phyloP scores from a whole-genome alignment of 306 rosid species.

The Ormosia emarginata region DNA sequence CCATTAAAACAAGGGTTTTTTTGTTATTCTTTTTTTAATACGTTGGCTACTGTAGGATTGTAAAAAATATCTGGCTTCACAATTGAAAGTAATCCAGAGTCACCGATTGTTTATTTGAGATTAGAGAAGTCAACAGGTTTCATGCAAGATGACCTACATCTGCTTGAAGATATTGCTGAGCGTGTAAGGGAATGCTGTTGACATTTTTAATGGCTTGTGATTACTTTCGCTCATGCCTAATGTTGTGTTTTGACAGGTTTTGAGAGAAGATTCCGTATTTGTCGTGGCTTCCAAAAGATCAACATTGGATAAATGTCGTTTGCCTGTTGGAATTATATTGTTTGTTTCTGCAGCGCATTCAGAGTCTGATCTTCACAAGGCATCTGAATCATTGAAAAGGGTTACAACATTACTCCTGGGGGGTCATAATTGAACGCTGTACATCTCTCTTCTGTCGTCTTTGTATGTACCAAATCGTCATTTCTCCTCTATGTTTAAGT shows the following conservation, averaged over 20 bases:
- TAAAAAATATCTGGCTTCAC: slow-evolving; percentile 55
- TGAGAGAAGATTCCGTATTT: slow-evolving; percentile 73
- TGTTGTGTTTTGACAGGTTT: slow-evolving; percentile 42
- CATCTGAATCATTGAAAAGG: slow-evolving; percentile 66
- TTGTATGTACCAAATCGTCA: background rate
- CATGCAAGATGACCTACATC: slow-evolving; percentile 47
- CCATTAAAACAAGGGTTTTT: background rate
- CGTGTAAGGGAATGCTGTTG: slow-evolving; percentile 48
- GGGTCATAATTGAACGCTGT: slow-evolving; percentile 34
- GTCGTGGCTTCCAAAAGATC: slow-evolving; percentile 74
- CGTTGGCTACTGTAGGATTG: slow-evolving; percentile 61
- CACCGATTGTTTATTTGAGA: slow-evolving; percentile 82
- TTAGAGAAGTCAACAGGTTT: slow-evolving; percentile 75
- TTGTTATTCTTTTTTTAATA: background rate
- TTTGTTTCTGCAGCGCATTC: slow-evolving; percentile 83
- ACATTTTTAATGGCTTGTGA: background rate
- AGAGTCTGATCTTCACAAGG: slow-evolving; percentile 72
- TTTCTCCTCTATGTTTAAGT: background rate
- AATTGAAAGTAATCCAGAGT: slow-evolving; percentile 73
- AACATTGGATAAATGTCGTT: slow-evolving; percentile 69
- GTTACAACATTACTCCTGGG: slow-evolving; percentile 61
- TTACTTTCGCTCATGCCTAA: slow-evolving; percentile 18
- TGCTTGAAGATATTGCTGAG: slow-evolving; percentile 67
- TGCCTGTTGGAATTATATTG: slow-evolving; percentile 77
- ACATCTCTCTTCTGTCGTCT: background rate